These are phyloP conservation scores for Brassica rapa DNA, from an alignment of 345 rosid species.

Conservation along the genomic window DNA sequence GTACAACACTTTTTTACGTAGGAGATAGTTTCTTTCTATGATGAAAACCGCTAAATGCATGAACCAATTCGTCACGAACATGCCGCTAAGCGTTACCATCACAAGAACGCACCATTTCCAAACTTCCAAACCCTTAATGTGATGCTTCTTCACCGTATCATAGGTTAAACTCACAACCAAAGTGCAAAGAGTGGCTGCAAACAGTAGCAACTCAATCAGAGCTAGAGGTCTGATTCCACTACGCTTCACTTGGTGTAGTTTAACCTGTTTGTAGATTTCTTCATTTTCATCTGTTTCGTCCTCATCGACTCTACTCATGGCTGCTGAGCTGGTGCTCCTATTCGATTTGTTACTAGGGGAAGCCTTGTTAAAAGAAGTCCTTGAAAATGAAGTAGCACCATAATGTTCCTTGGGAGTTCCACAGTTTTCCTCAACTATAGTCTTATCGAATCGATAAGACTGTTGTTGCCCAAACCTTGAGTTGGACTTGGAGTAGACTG, in stretches of 20 bases:
- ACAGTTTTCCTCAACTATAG: background rate
- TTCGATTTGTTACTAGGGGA: background rate
- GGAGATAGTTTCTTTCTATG: background rate
- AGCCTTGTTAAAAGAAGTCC: background rate
- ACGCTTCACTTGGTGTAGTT: background rate
- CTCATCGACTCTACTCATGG: background rate
- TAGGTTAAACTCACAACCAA: background rate
- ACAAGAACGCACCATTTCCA: background rate
- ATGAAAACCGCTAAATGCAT: background rate
- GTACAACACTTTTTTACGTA: background rate
- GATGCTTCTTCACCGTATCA: background rate
- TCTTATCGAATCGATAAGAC: background rate
- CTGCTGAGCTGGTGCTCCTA: background rate
- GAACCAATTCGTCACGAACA: background rate
- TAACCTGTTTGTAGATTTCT: background rate
- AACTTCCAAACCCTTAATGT: background rate
- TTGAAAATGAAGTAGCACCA: background rate
- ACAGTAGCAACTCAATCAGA: background rate
- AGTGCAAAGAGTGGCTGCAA: background rate
- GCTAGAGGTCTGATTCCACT: background rate
- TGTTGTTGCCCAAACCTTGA: background rate
- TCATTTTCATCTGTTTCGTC: background rate
- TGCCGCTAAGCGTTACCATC: background rate
- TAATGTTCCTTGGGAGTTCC: background rate
- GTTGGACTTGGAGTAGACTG: background rate